Percentiles rank a stretch among this genome's conserved stretches.
phyloP scores from a whole-genome alignment of 1,284 basidiomycete genomes.

The Microbotryomycetes sp. region DNA sequence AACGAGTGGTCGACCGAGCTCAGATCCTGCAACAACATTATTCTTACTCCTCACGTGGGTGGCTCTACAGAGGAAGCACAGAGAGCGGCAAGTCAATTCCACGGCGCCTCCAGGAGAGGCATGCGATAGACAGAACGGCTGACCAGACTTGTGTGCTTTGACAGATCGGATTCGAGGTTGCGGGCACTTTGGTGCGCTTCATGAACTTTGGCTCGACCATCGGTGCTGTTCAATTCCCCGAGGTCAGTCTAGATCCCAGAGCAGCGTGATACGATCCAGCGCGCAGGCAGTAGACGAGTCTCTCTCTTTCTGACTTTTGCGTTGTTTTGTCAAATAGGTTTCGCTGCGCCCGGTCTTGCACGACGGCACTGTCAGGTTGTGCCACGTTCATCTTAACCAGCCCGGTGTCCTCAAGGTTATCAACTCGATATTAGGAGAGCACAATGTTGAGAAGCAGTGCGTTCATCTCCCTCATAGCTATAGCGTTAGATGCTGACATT shows the following conservation, averaged over 20 bases:
- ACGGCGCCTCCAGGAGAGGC: too few relatives aligned
- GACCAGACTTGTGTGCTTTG: too few relatives aligned
- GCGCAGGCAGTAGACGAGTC: too few relatives aligned
- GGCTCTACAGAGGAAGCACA: conserved; percentile 99
- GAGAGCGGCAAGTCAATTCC: too few relatives aligned
- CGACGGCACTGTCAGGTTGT: conserved; percentile 72
- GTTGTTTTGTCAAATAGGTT: too few relatives aligned
- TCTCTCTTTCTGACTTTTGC: too few relatives aligned
- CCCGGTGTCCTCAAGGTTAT: conserved; percentile 93
- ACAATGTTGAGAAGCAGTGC: conserved; percentile 99
- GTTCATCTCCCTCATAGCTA: conserved; percentile 79
- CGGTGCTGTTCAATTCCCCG: conserved; percentile 97
- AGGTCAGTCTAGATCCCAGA: conserved; percentile 81
- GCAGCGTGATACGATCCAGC: too few relatives aligned
- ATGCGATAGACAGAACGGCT: too few relatives aligned
- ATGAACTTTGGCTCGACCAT: conserved; percentile 85
- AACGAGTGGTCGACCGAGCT: conserved; percentile 73
- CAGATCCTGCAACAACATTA: conserved; percentile 71
- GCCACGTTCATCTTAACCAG: conserved; percentile 90
- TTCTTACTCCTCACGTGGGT: conserved; percentile 96
- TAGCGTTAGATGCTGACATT: conserved; percentile 38
- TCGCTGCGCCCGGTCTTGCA: conserved; percentile 79
- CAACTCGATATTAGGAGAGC: conserved; percentile 82
- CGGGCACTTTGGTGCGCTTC: conserved; percentile 75
- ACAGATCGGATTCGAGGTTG: conserved; percentile 94